These are phyloP conservation scores for Rhodotorula sp. DNA, from an alignment of 1,284 basidiomycete species.

Conservation along the genomic window DNA sequence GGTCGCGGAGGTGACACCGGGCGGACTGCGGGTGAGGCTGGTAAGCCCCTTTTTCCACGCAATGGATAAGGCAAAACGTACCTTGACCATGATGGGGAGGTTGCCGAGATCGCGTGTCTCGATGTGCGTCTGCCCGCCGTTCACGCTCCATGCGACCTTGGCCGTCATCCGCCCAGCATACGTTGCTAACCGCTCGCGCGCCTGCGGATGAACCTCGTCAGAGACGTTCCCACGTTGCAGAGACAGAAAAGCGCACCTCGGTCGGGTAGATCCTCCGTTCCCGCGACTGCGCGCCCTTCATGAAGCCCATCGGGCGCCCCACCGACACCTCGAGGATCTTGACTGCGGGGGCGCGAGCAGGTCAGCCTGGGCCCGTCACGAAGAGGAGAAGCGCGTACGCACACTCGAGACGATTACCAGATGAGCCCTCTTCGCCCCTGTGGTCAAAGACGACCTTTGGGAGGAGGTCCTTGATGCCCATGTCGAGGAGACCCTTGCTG, in stretches of 20 bases:
- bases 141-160: conserved; percentile 84
- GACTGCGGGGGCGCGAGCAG: conserved; percentile 58
- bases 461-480: conserved; percentile 81
- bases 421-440: conserved; percentile 50
- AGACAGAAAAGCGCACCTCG: conserved; percentile 63
- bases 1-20: conserved; percentile 82
- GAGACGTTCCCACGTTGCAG: background rate
- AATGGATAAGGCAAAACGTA: conserved; percentile 55
- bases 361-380: background rate
- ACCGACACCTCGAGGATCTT: conserved; percentile 87
- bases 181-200: conserved; percentile 86
- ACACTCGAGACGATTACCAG: conserved; percentile 53
- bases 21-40: conserved; percentile 67
- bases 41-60: background rate
- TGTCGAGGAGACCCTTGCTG: conserved; percentile 73
- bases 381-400: conserved; percentile 4
- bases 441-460: conserved; percentile 89
- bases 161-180: conserved; percentile 91
- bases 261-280: conserved; percentile 83
- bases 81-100: conserved; percentile 94
- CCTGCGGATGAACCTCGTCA: conserved; percentile 56
- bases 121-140: conserved; percentile 69
- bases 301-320: conserved; percentile 81
- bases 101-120: conserved; percentile 86
- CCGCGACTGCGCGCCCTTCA: conserved; percentile 71